Evolutionary conservation across 768 basidiomycete genomes (phyloP), one percentile per base, ranked within the genome.

Genomic region (Tricholoma flavovirens): DNA sequence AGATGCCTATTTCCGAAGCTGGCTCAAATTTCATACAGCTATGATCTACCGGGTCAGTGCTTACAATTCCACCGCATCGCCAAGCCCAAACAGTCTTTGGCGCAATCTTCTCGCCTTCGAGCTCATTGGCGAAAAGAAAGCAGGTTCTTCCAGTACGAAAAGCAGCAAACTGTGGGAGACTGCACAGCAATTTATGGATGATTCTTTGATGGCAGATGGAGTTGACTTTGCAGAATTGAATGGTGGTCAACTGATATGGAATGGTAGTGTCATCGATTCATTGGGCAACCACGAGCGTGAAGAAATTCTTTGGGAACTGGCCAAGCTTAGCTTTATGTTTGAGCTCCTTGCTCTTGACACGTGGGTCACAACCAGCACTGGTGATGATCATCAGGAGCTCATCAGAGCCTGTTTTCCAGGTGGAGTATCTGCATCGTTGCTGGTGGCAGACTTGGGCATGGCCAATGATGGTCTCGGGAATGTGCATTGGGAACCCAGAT

Each of bases 401-500:
- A 9, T 43, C 42, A 43, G 42, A 19, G 42, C 42, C 42, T 43
- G 42, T 43, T 43, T 43, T 43, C 42, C 42, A 8, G 42, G 42
- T 43, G 42, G 42, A 43, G 42, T 19, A 21, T 43, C 19, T 43
- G 42, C 42, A 43, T 43, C 7, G 19, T 43, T 43, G 42, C 42
- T 43, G 42, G 42, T 43, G 42, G 42, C 42, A 19, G 42, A 43
- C 42, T 43, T 43, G 42, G 42, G 42, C 10, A 7, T 19, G 11
- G 42, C 42, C 42, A 43, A 43, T 43, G 3, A 43, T 43, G 19
- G 42, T 43, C 42, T 43, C 5, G 19, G 42, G 17, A 43, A 57
- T 57, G 43, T 43, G 42, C 15, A 43, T 43, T 43, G 42, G 42
- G 42, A 43, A 19, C 42, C 42, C 42, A 43, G 42, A 43, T 43